A percentile compares a stretch with the other conserved stretches of the same genome.
phyloP scores from a whole-genome alignment of 805 yeast genomes.

The Candida vartiovaarae region DNA sequence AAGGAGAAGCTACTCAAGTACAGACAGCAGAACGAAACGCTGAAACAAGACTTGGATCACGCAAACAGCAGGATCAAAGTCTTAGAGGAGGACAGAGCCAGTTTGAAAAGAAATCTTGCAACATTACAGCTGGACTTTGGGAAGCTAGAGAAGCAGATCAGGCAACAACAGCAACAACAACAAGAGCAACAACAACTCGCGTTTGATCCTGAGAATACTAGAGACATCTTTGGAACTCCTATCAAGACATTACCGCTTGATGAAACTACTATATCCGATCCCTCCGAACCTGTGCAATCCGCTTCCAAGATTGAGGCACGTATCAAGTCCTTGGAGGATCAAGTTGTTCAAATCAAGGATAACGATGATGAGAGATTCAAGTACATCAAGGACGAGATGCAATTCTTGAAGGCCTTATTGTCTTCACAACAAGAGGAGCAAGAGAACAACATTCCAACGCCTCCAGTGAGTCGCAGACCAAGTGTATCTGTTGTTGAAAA shows the following conservation, averaged over 20 bases:
- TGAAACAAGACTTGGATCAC: conserved; percentile 12
- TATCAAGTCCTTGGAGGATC: conserved; percentile 7
- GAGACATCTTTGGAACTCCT: conserved; percentile 11
- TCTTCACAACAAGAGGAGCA: not conserved
- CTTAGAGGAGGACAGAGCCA: conserved; percentile 7
- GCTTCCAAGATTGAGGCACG: conserved; percentile 6
- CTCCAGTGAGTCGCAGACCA: not conserved
- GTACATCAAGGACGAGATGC: conserved; percentile 16
- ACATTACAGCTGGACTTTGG: conserved; percentile 16
- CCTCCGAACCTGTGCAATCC: not conserved
- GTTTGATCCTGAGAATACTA: conserved; percentile 13
- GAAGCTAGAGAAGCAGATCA: conserved; percentile 14
- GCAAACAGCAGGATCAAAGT: conserved; percentile 8
- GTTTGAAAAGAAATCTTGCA: conserved; percentile 10
- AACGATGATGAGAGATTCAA: conserved; percentile 13
- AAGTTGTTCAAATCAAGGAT: not conserved
- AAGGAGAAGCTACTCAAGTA: conserved; percentile 30
- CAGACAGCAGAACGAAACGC: conserved; percentile 24
- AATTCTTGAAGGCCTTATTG: conserved; percentile 14
- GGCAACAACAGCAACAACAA: not conserved
- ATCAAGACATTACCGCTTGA: not conserved
- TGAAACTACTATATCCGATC: not conserved
- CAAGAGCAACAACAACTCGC: not conserved
- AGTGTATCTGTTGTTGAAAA: not conserved
- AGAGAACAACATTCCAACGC: not conserved